Base-by-base conservation (phyloP, 2,329 filamentous ascomycete species). In the Hymenoscyphus linearis region DNA sequence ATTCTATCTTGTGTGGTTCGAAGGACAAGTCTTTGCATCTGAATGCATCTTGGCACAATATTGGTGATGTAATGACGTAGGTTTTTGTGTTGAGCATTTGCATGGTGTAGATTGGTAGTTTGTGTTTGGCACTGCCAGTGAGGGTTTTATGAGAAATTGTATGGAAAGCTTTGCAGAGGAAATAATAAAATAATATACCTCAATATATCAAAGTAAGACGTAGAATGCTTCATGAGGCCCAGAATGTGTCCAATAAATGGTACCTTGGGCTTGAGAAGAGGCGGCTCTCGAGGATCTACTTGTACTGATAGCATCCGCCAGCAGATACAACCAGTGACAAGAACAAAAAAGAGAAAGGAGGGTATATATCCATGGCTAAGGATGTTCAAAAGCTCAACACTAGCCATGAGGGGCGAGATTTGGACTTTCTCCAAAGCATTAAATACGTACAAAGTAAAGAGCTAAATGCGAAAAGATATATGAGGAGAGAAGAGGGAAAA, bases 191-290 rank as follows among this genome's bases (percentile, higher is more conserved):
- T 2, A 13, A 60, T 68, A 31, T 61, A 78, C 77, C 74, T 72
- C 4, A 79, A 47, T 10, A 66, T 72, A 10, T 66, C 60, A 44
- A 73, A 68, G 59, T 79, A 79, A 50, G 70, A 65, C 16, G 70
- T 69, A 47, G 74, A 69, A 36, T 73, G 61, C 26, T 65, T 62
- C 12, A 78, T 64, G 60, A 80, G 69, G 4, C 76, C 76, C 35
- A 81, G 68, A 14, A 80, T 70, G 63, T 81, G 79, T 3, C 79
- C 79, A 35, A 82, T 67, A 22, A 76, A 69, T 0, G 79, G 79
- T 16, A 81, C 69, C 27, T 57, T 71, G 0, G 76, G 69, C 25
- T 72, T 73, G 10, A 80, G 25, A 0, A 76, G 57, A 13, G 78
- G 78, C 7, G 79, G 79, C 61, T 81, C 79, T 58, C 72, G 68